These are phyloP conservation scores for Candida dubliniensis DNA, from an alignment of 1,139 yeast genomes.

Conservation along the genomic window DNA sequence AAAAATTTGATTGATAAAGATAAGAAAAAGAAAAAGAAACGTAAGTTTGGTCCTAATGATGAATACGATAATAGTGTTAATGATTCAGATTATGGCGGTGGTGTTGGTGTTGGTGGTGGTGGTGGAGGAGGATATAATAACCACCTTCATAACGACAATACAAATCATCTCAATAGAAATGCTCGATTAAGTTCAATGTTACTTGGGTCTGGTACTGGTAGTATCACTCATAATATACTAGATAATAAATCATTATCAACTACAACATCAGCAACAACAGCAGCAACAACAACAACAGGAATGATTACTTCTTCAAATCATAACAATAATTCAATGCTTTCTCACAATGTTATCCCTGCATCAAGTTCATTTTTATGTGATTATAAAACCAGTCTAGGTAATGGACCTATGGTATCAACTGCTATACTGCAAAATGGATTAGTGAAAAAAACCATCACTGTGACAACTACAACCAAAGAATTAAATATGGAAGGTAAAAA, in stretches of 20 bases:
- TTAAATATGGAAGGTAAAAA: constrained; percentile 27
- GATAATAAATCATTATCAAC: neutral
- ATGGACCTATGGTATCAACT: constrained; percentile 58
- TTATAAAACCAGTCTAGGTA: constrained; percentile 22
- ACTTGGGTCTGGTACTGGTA: neutral
- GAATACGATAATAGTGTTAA: constrained; percentile 11
- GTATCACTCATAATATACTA: neutral
- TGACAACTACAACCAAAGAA: constrained; percentile 44
- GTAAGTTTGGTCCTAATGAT: constrained; percentile 21
- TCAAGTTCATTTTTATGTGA: constrained; percentile 14
- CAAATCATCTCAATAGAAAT: neutral
- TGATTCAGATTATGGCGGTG: neutral
- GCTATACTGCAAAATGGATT: constrained; percentile 77
- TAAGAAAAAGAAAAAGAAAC: constrained; percentile 31
- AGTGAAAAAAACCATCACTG: constrained; percentile 77
- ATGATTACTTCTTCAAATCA: neutral
- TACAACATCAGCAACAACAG: constrained; percentile 1
- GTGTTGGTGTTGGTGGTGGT: constrained; percentile 1
- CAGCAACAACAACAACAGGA: neutral
- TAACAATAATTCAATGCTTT: constrained; percentile 5
- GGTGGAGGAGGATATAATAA: neutral
- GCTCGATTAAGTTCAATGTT: neutral
- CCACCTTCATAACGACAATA: neutral
- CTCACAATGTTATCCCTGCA: constrained; percentile 13
- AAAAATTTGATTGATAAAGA: constrained; percentile 40